phyloP scores from a whole-genome alignment of 2,329 filamentous ascomycete genomes.

The Stylonectria norvegica region DNA sequence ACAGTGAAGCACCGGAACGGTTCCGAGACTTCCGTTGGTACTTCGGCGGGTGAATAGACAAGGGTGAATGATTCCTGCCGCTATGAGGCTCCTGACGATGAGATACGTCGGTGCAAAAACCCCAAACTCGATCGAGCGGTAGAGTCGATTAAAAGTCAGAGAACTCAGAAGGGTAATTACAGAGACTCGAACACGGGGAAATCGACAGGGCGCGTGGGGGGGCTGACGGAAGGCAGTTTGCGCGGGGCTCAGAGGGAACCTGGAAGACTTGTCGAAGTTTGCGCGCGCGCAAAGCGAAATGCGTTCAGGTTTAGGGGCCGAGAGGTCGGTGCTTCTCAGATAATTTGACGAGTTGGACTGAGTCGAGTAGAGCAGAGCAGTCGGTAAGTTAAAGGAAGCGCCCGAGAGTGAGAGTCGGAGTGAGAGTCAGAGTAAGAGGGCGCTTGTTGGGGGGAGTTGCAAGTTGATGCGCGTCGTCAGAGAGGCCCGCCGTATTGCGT shows the following conservation, averaged over 20 bases:
- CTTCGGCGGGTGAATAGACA: no score
- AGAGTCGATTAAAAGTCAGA: neutral
- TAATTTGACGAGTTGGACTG: no score
- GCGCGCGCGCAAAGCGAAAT: slow-evolving; percentile 2
- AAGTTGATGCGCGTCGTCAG: no score
- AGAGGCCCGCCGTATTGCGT: no score
- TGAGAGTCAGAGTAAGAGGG: no score
- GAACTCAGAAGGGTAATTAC: slow-evolving; percentile 1
- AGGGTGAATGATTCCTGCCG: neutral
- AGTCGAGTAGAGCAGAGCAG: no score
- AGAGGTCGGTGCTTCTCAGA: slow-evolving; percentile 2
- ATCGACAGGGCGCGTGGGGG: slow-evolving; percentile 6
- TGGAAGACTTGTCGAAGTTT: slow-evolving; percentile 4
- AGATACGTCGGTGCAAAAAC: no score
- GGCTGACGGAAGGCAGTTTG: slow-evolving; percentile 7
- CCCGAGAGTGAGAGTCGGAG: no score
- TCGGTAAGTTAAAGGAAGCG: no score
- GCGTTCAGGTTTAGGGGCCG: no score
- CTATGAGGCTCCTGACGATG: neutral
- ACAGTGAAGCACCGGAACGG: neutral
- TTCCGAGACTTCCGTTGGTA: neutral
- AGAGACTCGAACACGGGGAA: slow-evolving; percentile 1
- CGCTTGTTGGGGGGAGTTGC: no score
- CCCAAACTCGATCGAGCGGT: no score
- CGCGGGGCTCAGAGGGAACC: slow-evolving; percentile 7